Conservation (phyloP, 345 rosid species). For the Mallotus nudiflorus region DNA sequence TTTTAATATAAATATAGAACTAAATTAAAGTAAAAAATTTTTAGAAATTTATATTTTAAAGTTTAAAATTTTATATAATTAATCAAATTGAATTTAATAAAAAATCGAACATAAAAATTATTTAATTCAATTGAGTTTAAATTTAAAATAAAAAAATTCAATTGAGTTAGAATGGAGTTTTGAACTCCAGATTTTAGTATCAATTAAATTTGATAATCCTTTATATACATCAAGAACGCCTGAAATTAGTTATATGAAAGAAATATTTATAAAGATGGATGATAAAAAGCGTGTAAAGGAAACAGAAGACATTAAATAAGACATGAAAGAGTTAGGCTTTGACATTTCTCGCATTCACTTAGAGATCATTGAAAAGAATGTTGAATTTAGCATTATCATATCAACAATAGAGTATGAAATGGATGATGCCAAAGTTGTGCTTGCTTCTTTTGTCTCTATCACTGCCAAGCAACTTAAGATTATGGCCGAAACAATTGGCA, state of each 20-base stretch:
- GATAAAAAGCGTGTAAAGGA: conserved; percentile 40
- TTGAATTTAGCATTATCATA: conserved; percentile 20
- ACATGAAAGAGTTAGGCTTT: conserved; percentile 27
- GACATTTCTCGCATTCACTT: conserved; percentile 13
- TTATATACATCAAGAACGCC: conserved; percentile 32
- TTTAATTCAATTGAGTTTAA: no score
- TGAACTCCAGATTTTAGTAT: no score
- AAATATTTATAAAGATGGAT: conserved; percentile 29
- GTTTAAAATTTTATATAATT: no score
- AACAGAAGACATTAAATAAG: conserved; percentile 39
- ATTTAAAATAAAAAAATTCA: no score
- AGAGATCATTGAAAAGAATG: conserved; percentile 44
- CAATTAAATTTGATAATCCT: no score
- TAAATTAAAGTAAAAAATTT: no score
- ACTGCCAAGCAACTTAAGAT: conserved; percentile 14
- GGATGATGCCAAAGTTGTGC: conserved; percentile 29
- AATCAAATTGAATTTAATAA: no score
- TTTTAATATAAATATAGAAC: no score
- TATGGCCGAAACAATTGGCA: conserved; percentile 31
- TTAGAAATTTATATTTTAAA: no score
- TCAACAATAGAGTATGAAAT: conserved; percentile 34
- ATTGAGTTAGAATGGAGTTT: no score
- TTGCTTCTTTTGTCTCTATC: conserved; percentile 21
- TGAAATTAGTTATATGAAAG: conserved; percentile 31
- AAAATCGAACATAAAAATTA: no score